phyloP scores from a whole-genome alignment of 169 alveolate genomes.

The Eimeria brunetti region DNA sequence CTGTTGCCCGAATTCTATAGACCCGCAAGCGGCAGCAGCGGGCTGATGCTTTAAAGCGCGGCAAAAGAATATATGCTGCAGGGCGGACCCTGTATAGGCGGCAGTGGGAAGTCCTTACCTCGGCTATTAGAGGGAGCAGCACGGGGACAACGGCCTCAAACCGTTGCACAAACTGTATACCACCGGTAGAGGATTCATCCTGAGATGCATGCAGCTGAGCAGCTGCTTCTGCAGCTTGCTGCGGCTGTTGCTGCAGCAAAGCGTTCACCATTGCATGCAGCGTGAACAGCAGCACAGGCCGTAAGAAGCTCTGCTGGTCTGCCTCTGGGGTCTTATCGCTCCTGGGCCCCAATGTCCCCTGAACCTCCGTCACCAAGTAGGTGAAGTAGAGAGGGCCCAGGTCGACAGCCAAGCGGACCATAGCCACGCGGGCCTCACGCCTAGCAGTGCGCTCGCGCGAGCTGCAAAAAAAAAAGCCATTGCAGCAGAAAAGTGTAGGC shows the following conservation, averaged over 20 bases:
- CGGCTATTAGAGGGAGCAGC: constrained; percentile 72
- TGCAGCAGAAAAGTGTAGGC: too few relatives aligned
- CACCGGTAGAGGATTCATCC: constrained; percentile 1
- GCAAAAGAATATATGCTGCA: background rate
- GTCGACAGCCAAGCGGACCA: constrained; percentile 38
- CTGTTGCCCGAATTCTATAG: background rate
- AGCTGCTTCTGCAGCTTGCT: background rate
- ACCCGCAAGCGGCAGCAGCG: background rate
- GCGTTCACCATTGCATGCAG: constrained; percentile 74
- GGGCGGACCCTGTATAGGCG: background rate
- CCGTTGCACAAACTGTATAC: constrained; percentile 7
- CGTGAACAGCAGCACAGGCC: constrained; percentile 73
- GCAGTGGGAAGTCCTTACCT: constrained; percentile 8
- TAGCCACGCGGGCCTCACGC: constrained; percentile 79
- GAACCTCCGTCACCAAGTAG: constrained; percentile 65
- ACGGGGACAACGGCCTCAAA: constrained; percentile 67
- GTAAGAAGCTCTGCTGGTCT: constrained; percentile 40
- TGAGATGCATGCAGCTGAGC: background rate
- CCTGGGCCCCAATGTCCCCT: constrained; percentile 14
- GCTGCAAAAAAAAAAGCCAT: background rate
- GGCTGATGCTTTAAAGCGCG: background rate
- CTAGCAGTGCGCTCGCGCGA: constrained; percentile 75
- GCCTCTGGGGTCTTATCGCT: constrained; percentile 66
- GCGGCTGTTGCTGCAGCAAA: constrained; percentile 27
- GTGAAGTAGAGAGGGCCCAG: constrained; percentile 73